A percentile compares a stretch with the other conserved stretches of the same genome.
Evolutionary conservation across 805 yeast species (phyloP).

Genomic region (Saccharomycopsis synnaedendra): DNA sequence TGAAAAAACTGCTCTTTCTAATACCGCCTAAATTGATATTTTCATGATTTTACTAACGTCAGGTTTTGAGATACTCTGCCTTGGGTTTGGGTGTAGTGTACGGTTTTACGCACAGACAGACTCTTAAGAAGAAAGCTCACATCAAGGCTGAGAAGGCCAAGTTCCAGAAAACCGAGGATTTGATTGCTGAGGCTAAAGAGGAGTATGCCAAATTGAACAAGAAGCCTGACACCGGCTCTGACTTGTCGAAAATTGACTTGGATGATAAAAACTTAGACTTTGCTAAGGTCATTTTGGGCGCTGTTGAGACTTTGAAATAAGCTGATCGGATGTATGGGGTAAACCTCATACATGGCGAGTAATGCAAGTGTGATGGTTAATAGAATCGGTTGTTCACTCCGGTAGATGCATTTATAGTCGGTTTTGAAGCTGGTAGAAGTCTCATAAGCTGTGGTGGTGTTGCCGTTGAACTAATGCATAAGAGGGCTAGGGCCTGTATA

Average conservation of each 20-base stretch:
- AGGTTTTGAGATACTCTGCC: slow-evolving; percentile 90
- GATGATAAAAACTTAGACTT: slow-evolving; percentile 88
- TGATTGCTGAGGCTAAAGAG: slow-evolving; percentile 81
- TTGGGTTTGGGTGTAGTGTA: slow-evolving; percentile 79
- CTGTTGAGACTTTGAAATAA: slow-evolving; percentile 42
- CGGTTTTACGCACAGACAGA: slow-evolving; percentile 78
- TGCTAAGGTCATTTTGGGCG: slow-evolving; percentile 55
- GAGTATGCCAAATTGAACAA: slow-evolving; percentile 59
- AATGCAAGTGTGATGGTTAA: no score
- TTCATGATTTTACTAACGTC: background rate
- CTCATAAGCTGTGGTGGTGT: no score
- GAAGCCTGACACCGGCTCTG: slow-evolving; percentile 31
- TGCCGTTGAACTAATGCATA: no score
- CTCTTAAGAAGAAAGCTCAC: slow-evolving; percentile 48
- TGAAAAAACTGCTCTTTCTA: background rate
- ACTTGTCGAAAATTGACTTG: slow-evolving; percentile 49
- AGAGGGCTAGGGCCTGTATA: no score
- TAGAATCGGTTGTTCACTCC: no score
- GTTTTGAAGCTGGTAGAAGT: slow-evolving; percentile 5
- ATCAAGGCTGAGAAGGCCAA: slow-evolving; percentile 46
- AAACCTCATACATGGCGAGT: no score
- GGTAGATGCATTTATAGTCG: background rate
- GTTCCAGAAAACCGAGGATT: slow-evolving; percentile 54
- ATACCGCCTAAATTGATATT: background rate
- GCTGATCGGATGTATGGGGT: no score